Percentiles rank a stretch among this genome's conserved stretches.
phyloP scores from a whole-genome alignment of 108 stramenopile species.

The Nannochloropsis gaditana region DNA sequence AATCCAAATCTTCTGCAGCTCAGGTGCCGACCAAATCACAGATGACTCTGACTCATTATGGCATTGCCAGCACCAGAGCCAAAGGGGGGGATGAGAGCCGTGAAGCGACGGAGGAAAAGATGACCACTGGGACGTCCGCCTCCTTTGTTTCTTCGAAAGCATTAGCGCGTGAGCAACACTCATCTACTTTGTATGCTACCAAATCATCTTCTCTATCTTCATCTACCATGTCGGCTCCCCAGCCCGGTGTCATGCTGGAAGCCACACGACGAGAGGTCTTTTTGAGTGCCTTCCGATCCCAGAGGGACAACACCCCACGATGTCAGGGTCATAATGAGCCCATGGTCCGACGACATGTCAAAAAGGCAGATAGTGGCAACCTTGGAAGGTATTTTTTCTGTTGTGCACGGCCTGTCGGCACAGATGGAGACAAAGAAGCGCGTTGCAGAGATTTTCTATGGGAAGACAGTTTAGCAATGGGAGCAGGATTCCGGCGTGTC shows the following conservation, averaged over 20 bases:
- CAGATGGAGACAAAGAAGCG: not conserved
- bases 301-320: not conserved
- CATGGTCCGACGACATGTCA: not conserved
- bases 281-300: not conserved
- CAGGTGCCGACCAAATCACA: no score
- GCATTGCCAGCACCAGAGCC: no score
- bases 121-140: no score
- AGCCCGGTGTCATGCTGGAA: not conserved
- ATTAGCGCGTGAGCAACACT: no score
- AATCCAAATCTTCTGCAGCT: no score
- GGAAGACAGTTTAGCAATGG: not conserved
- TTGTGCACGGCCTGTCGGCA: not conserved
- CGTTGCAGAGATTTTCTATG: not conserved
- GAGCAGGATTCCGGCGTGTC: not conserved
- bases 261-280: not conserved
- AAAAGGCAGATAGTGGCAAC: not conserved
- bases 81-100: no score
- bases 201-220: no score
- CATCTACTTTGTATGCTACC: no score
- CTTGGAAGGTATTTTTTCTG: slow-evolving; percentile 6
- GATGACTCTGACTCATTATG: no score
- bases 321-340: not conserved
- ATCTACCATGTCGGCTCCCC: no score
- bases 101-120: no score
- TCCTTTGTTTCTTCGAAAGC: no score